A percentile compares a stretch with the other conserved stretches of the same genome.
Conservation (phyloP, 2,329 filamentous ascomycete genomes). For the Penicillium vulpinum region DNA sequence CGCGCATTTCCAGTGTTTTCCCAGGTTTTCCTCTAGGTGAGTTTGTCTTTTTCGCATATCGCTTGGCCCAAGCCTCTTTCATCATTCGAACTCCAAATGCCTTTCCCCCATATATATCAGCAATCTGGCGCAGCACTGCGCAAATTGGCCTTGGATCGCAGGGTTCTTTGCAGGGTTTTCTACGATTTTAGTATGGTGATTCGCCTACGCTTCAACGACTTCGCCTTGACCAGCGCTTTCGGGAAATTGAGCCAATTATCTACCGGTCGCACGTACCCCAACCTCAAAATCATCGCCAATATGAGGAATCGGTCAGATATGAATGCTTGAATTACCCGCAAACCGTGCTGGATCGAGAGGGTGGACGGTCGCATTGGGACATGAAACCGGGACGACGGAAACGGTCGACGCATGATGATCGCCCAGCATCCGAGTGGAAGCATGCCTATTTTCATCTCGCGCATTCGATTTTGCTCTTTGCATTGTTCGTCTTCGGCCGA, state of each 20-base stretch:
- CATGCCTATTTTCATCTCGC: constrained; percentile 7
- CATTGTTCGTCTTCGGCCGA: constrained; percentile 1
- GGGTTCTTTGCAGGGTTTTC: background rate
- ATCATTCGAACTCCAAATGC: constrained; percentile 8
- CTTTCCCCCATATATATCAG: background rate
- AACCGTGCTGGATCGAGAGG: background rate
- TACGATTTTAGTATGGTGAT: background rate
- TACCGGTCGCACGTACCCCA: background rate
- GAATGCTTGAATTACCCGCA: background rate
- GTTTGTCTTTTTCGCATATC: constrained; percentile 3
- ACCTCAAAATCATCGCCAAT: background rate
- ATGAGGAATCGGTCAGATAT: background rate
- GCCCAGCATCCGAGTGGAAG: constrained; percentile 1
- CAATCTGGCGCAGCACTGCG: background rate
- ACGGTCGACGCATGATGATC: constrained; percentile 18
- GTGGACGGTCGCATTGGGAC: constrained; percentile 18
- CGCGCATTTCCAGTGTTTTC: constrained; percentile 23
- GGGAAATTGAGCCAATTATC: background rate
- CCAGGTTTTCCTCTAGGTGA: constrained; percentile 24
- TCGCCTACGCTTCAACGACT: background rate
- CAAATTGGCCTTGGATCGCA: background rate
- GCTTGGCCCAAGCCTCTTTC: constrained; percentile 16
- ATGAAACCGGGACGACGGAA: constrained; percentile 18
- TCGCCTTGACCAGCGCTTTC: constrained; percentile 5
- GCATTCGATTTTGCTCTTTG: constrained; percentile 1